Base-by-base conservation (phyloP, 371 early-diverging fungal genomes). In the Mortierella sp. region DNA sequence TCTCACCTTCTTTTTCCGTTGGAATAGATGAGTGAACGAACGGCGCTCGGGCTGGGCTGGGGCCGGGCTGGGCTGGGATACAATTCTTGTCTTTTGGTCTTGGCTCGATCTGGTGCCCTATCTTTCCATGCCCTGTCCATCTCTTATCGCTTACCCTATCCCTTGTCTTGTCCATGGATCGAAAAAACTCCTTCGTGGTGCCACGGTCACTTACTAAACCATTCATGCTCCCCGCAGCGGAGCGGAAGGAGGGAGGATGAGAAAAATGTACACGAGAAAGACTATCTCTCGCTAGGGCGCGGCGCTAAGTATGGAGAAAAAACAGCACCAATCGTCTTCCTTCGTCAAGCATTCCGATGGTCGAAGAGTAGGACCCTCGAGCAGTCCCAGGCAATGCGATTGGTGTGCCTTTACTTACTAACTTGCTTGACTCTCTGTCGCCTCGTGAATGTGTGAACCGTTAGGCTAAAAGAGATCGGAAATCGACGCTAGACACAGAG, bases 1-100 rank as follows among this genome's bases (percentile, higher is more conserved):
- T 2, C 1, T 21, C 53, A 11, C 13, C 48, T 10, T 13, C 28
- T 5, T 37, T 37, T 64, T 64, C 64, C 37, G 64, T 64, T 64
- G 64, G 37, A 64, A 59, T 28, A 24, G 53, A 53, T 16, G 53
- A 31, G 26, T n/a, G 31, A 13, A 26, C 26, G 57, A 59, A 64
- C 64, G 64, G 37, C 64, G 64, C 64, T 64, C 64, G 37, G 64
- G 53, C 53, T 53, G 24, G 64, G 55, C 55, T 54, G 6, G 54
- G 54, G 54, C 24, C 0, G n/a, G n/a, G 26, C 61, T 37, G 40
- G 64, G 24, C 37, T 64, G 40, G 37, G 64, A 64, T 64, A 37
- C 28, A 28, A 61, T 64, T 64, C 37, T 9, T 64, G 16, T 26
- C 40, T 6, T 37, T 37, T 64, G 6, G 64, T 31, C 64, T 37